These are phyloP conservation scores for Eucalyptus rudis DNA, from an alignment of 345 rosid genomes.

Conservation along the genomic window DNA sequence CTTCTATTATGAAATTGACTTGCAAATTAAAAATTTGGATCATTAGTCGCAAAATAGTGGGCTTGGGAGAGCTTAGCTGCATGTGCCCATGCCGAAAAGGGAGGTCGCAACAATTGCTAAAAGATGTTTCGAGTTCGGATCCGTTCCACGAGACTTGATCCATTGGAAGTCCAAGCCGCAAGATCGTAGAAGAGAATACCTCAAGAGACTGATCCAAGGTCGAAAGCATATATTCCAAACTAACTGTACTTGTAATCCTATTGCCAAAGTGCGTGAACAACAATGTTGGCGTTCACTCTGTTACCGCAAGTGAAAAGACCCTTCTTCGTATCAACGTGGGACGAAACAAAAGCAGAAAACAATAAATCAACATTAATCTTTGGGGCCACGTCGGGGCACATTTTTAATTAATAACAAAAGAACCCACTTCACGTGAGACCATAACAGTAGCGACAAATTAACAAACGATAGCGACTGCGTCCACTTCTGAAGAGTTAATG, in stretches of 20 bases:
- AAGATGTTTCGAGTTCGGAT: background rate
- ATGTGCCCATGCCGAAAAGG: accelerated
- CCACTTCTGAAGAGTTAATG: background rate
- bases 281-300: background rate
- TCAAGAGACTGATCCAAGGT: background rate
- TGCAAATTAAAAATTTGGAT: accelerated
- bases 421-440: background rate
- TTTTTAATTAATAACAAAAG: background rate
- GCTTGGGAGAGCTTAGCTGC: accelerated
- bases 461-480: background rate
- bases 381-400: background rate
- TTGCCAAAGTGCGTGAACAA: background rate
- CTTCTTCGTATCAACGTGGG: background rate
- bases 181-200: background rate
- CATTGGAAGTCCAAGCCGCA: background rate
- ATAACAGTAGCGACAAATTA: background rate
- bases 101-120: background rate
- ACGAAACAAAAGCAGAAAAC: background rate
- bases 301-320: background rate
- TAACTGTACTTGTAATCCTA: background rate
- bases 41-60: accelerated
- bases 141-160: background rate
- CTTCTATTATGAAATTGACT: background rate
- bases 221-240: background rate
- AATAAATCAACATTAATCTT: background rate